Percentiles rank a stretch among this genome's conserved stretches.
Conservation (phyloP, 768 basidiomycete genomes). For the Podaxis mareebaensis region DNA sequence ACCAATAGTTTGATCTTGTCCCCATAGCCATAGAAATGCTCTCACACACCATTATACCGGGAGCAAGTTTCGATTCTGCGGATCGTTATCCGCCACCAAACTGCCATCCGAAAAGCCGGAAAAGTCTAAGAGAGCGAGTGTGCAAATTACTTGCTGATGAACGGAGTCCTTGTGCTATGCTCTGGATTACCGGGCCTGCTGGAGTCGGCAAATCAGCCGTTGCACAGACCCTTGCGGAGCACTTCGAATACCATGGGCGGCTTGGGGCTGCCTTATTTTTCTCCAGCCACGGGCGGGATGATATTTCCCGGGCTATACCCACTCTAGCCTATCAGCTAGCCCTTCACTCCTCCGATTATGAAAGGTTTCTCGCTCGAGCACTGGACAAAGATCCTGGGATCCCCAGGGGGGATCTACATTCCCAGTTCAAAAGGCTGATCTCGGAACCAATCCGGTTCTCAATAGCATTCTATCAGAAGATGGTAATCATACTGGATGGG, state of each 20-base stretch:
- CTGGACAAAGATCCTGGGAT: neutral
- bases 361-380: neutral
- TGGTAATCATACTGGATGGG: neutral
- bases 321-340: constrained; percentile 1
- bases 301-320: neutral
- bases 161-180: neutral
- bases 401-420: neutral
- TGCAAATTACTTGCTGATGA: neutral
- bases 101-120: neutral
- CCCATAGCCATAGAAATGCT: too few relatives aligned
- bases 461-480: neutral
- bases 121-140: neutral
- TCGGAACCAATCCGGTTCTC: neutral
- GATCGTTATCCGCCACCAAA: neutral
- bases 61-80: neutral
- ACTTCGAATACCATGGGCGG: neutral
- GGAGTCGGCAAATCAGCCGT: constrained; percentile 16
- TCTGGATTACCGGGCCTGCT: constrained; percentile 13
- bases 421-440: neutral
- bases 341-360: neutral
- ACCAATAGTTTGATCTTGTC: too few relatives aligned
- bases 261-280: constrained; percentile 16
- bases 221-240: constrained; percentile 9
- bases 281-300: neutral
- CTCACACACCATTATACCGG: too few relatives aligned